Evolutionary conservation across 257 asterid genomes (phyloP).

Genomic region (Cynanchum wilfordii): DNA sequence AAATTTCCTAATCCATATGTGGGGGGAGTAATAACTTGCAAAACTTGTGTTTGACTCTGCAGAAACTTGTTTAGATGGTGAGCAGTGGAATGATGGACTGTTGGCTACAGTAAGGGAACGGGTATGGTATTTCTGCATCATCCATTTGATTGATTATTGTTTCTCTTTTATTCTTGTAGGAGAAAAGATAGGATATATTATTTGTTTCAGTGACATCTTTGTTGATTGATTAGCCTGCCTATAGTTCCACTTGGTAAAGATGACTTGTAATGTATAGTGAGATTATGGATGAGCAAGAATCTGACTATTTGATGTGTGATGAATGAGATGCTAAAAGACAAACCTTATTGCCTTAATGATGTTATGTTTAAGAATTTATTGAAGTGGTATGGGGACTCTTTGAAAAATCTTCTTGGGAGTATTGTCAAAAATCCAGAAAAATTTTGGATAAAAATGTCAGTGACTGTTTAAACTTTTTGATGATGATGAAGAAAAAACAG

Average conservation of each 20-base stretch:
- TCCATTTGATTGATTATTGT: not conserved
- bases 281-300: not conserved
- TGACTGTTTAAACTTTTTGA: too few relatives aligned
- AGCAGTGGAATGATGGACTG: slow-evolving; percentile 98
- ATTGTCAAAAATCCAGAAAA: not conserved
- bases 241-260: not conserved
- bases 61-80: slow-evolving; percentile 86
- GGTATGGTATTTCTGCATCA: slow-evolving; percentile 36
- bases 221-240: not conserved
- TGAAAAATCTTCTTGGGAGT: not conserved
- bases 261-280: not conserved
- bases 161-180: not conserved
- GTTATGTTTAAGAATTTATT: too few relatives aligned
- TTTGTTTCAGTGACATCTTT: not conserved
- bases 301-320: not conserved
- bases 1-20: too few relatives aligned
- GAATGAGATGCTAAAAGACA: not conserved
- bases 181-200: not conserved
- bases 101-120: slow-evolving; percentile 91
- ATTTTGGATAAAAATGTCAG: not conserved
- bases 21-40: too few relatives aligned
- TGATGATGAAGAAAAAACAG: too few relatives aligned
- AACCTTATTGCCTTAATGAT: not conserved
- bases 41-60: slow-evolving; percentile 20
- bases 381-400: not conserved